Conservation (phyloP, 1,284 basidiomycete species). For the Ganoderma boninense region DNA sequence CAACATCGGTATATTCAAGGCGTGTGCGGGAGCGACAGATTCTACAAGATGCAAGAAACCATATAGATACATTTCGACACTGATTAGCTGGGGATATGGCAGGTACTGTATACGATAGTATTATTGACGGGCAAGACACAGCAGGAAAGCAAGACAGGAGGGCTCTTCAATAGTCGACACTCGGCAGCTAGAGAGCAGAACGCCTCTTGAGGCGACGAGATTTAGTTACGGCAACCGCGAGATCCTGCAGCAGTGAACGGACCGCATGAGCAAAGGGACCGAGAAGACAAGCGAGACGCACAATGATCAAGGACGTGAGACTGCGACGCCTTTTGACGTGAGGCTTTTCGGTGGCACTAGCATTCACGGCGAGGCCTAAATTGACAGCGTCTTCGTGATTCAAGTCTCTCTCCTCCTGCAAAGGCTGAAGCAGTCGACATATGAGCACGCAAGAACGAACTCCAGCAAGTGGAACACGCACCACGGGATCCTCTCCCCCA, state of each 20-base stretch:
- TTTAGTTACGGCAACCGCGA: constrained; percentile 23
- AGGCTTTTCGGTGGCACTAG: constrained; percentile 5
- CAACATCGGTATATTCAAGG: not conserved
- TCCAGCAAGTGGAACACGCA: constrained; percentile 6
- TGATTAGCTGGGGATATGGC: constrained; percentile 15
- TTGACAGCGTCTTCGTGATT: constrained; percentile 9
- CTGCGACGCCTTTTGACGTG: constrained; percentile 24
- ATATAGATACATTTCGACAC: constrained; percentile 28
- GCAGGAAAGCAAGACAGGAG: not conserved
- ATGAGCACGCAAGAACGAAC: not conserved
- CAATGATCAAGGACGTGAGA: constrained; percentile 30
- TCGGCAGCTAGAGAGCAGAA: constrained; percentile 7
- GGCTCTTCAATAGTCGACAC: not conserved
- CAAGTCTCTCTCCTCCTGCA: not conserved
- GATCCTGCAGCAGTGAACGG: constrained; percentile 18
- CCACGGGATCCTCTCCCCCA: not conserved
- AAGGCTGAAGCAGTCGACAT: not conserved
- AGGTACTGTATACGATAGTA: not conserved
- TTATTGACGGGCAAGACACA: constrained; percentile 4
- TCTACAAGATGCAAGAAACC: constrained; percentile 22
- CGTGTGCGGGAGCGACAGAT: constrained; percentile 4
- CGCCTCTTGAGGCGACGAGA: constrained; percentile 16
- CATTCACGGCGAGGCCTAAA: constrained; percentile 19
- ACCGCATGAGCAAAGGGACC: constrained; percentile 12
- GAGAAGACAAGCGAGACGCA: constrained; percentile 14